Base-by-base conservation (phyloP, 805 yeast species). In the Debaryomyces maramus region DNA sequence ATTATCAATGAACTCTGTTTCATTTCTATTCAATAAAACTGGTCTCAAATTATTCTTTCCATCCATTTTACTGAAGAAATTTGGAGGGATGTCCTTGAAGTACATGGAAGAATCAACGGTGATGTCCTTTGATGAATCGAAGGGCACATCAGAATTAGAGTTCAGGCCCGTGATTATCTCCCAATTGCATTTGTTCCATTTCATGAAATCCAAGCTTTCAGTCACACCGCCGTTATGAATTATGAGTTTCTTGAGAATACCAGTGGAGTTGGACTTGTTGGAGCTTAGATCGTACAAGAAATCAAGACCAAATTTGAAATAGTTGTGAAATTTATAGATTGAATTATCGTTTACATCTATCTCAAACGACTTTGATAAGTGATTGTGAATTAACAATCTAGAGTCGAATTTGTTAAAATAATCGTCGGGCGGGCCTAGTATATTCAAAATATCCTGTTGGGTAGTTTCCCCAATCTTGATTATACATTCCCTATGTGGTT, bases 401-500 rank as follows among this genome's bases (percentile, higher is more conserved):
- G 70, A 63, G 44, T 73, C 78, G 36, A 66, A 64, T 45, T 73
- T 74, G 43, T 65, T 58, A 44, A 78, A 68, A 3, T 63, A 65
- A 33, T 75, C 81, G 34, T 77, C 77, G 0, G 86, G 85, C 2
- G 82, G 79, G 0, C 85, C 85, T 15, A 80, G 55, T 0, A 60
- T 50, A 14, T 62, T 56, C 6, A 79, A 46, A 0, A 78, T 57
- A 16, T 72, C 75, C 45, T 75, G 80, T 58, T 78, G 78, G 1
- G 75, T 59, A 2, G 80, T 71, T 22, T 51, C 32, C 0, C 80
- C 78, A 3, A 80, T 54, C 4, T 43, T 32, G 3, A 72, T 39
- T 1, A 14, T 14, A 22, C 46, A 53, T 17, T 43, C 46, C 9
- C 27, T 32, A 3, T 19, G 21, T 21, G 5, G 19, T n/a, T 2